Conservation (phyloP, 139 green algal genomes). For the Chlamydomonas eustigma region DNA sequence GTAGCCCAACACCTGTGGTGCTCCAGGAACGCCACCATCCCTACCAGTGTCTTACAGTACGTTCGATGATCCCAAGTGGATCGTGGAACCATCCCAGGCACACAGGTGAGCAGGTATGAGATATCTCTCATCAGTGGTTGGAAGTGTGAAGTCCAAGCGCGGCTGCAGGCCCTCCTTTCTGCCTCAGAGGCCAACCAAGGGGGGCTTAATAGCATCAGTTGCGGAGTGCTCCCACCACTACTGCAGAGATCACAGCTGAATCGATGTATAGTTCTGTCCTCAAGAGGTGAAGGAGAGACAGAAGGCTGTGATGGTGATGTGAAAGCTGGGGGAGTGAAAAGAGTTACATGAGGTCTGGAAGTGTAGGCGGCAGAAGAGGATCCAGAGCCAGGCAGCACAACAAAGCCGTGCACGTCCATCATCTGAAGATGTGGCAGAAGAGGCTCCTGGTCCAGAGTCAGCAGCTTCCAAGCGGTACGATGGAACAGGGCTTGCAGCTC, state of each 20-base stretch:
- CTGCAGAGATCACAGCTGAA: too few relatives aligned
- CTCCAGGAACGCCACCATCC: not conserved
- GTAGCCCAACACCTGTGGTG: not conserved
- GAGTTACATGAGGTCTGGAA: not conserved
- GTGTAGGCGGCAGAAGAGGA: too few relatives aligned
- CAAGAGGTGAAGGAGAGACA: not conserved
- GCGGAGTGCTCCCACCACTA: too few relatives aligned
- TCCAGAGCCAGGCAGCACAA: not conserved
- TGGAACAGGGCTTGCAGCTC: not conserved
- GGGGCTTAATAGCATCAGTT: not conserved
- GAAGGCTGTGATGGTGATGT: not conserved
- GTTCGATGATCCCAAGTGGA: not conserved
- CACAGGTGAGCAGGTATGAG: not conserved
- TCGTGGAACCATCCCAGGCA: not conserved
- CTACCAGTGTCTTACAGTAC: not conserved
- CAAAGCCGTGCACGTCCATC: not conserved
- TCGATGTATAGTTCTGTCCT: too few relatives aligned
- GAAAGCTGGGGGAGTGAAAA: not conserved
- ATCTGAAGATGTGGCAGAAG: not conserved
- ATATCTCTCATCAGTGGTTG: not conserved
- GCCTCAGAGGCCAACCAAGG: not conserved
- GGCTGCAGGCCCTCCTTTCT: not conserved
- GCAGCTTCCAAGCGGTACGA: not conserved
- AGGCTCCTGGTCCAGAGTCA: not conserved
- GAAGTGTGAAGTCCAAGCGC: not conserved